Evolutionary conservation across 179 eudicot genomes (phyloP).

Genomic region (Silene vulgaris): DNA sequence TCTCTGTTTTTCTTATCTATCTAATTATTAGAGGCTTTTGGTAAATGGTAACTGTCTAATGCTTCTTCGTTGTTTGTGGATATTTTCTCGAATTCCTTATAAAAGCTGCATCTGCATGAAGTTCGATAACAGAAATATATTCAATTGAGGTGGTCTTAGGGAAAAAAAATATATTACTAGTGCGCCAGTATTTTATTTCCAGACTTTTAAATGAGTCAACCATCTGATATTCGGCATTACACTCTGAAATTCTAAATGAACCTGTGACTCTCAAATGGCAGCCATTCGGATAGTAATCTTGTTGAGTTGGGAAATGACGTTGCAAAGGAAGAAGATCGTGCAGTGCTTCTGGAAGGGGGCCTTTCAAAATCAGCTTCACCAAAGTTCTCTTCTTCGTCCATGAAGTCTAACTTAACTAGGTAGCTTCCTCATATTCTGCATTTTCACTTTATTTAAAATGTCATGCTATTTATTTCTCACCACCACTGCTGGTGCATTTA

Average conservation of each 20-base stretch:
- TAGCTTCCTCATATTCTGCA: slow-evolving; percentile 24
- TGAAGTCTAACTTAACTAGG: slow-evolving; percentile 71
- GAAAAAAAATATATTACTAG: neutral
- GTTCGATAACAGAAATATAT: neutral
- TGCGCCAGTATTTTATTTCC: neutral
- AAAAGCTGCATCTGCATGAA: slow-evolving; percentile 1
- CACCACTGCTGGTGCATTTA: slow-evolving; percentile 21
- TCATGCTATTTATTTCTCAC: slow-evolving; percentile 16
- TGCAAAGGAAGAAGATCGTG: slow-evolving; percentile 76
- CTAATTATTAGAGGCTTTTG: no score
- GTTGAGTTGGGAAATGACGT: slow-evolving; percentile 67
- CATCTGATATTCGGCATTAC: neutral
- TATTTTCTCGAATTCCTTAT: neutral
- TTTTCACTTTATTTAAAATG: slow-evolving; percentile 4
- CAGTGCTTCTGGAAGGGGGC: slow-evolving; percentile 84
- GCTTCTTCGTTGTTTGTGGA: no score
- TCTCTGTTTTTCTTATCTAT: neutral
- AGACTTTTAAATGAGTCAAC: neutral
- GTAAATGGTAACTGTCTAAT: no score
- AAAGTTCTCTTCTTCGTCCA: slow-evolving; percentile 43
- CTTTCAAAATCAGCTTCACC: slow-evolving; percentile 60
- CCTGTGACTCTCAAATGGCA: slow-evolving; percentile 34
- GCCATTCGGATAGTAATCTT: slow-evolving; percentile 81
- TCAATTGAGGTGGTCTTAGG: neutral
- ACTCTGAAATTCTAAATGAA: slow-evolving; percentile 19